Evolutionary conservation across 192 early-diverging fungal genomes (phyloP).

Genomic region (Gorgonomyces haynaldii): DNA sequence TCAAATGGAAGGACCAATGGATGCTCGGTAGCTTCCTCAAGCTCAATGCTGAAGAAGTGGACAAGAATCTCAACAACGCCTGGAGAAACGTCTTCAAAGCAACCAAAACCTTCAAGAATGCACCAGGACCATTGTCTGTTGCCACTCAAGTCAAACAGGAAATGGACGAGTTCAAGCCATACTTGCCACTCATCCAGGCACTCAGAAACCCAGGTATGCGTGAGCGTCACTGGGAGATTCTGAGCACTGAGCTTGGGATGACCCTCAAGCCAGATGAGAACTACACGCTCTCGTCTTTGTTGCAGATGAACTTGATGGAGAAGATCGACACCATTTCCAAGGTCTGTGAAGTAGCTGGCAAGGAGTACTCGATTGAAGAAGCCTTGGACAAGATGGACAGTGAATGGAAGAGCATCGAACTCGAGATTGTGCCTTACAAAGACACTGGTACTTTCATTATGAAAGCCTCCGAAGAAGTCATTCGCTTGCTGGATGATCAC

Average conservation of each 20-base stretch:
- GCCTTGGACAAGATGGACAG: slow-evolving; percentile 49
- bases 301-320: slow-evolving; percentile 44
- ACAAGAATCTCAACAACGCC: slow-evolving; percentile 42
- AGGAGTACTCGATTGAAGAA: slow-evolving; percentile 51
- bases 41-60: slow-evolving; percentile 44
- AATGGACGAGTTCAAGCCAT: slow-evolving; percentile 51
- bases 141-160: slow-evolving; percentile 46
- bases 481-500: slow-evolving; percentile 44
- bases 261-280: slow-evolving; percentile 34
- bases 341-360: slow-evolving; percentile 47
- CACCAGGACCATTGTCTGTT: slow-evolving; percentile 34
- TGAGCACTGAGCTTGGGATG: slow-evolving; percentile 38
- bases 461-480: slow-evolving; percentile 46
- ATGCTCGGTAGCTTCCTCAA: slow-evolving; percentile 42
- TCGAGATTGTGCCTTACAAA: slow-evolving; percentile 49
- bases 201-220: slow-evolving; percentile 49
- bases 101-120: slow-evolving; percentile 42
- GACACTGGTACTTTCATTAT: slow-evolving; percentile 51
- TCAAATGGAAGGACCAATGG: slow-evolving; percentile 44
- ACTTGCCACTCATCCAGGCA: slow-evolving; percentile 47
- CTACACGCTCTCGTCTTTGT: slow-evolving; percentile 37
- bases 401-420: slow-evolving; percentile 41
- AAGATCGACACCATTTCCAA: slow-evolving; percentile 42
- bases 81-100: slow-evolving; percentile 45
- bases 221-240: slow-evolving; percentile 45